phyloP scores from a whole-genome alignment of 2,329 filamentous ascomycete genomes.

The Talaromyces sp. region DNA sequence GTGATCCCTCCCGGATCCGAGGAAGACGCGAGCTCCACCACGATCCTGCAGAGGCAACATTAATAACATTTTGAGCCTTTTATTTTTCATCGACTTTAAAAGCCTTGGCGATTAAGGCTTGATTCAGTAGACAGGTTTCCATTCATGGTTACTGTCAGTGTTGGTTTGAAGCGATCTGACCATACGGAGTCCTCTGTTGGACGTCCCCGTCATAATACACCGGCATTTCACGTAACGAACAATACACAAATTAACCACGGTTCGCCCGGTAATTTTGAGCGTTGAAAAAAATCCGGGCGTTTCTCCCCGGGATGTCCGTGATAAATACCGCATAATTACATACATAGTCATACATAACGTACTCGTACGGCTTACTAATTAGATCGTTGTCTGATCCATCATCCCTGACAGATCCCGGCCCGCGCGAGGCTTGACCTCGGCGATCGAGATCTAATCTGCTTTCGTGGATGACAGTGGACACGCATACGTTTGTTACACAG shows the following conservation, averaged over 20 bases:
- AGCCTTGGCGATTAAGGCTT: neutral
- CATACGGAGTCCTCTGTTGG: neutral
- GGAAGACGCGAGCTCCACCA: neutral
- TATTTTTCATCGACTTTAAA: neutral
- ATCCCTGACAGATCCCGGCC: neutral
- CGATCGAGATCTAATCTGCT: constrained; percentile 11
- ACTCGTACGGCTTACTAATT: neutral
- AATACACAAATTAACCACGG: neutral
- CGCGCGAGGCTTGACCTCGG: constrained; percentile 1
- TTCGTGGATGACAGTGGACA: neutral
- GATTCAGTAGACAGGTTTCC: neutral
- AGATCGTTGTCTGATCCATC: constrained; percentile 1
- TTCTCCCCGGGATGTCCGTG: neutral
- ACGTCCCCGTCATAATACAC: neutral
- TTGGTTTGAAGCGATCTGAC: neutral
- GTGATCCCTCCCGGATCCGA: neutral
- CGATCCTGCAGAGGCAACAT: neutral
- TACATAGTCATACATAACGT: no score
- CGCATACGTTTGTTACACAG: neutral
- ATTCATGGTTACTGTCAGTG: neutral
- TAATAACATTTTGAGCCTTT: neutral
- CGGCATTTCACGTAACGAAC: neutral
- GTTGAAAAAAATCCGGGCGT: neutral
- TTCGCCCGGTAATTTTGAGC: neutral
- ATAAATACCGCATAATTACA: neutral